Conservation (phyloP, 2,329 filamentous ascomycete genomes). For the Hysterium pulicare region DNA sequence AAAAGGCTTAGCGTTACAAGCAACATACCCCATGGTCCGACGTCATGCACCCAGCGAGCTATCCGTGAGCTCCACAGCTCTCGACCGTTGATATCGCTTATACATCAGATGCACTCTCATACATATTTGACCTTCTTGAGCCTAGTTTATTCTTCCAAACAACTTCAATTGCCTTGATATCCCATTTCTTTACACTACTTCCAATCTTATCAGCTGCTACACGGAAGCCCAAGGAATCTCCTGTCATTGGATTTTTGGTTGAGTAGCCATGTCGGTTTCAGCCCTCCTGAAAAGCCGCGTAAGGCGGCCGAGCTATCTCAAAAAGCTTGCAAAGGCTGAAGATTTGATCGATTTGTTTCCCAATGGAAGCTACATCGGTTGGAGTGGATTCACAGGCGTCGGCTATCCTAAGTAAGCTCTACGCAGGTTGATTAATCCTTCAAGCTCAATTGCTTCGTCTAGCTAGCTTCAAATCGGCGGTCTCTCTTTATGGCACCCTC, state of each 20-base stretch:
- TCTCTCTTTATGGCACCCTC: too few relatives aligned
- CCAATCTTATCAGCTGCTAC: background rate
- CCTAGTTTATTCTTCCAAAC: too few relatives aligned
- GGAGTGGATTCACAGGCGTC: constrained; percentile 88
- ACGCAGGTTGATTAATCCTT: too few relatives aligned
- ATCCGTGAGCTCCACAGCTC: background rate
- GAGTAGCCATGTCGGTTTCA: constrained; percentile 55
- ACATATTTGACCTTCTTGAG: too few relatives aligned
- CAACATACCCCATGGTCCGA: too few relatives aligned
- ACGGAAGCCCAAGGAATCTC: too few relatives aligned
- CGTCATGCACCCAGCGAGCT: too few relatives aligned
- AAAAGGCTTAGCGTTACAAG: too few relatives aligned
- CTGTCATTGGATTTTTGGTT: too few relatives aligned
- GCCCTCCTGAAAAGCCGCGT: constrained; percentile 74
- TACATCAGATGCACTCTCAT: background rate
- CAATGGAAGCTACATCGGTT: constrained; percentile 81
- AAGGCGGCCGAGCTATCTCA: constrained; percentile 70
- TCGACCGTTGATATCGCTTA: background rate
- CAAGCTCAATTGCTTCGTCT: too few relatives aligned
- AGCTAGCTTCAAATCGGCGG: too few relatives aligned
- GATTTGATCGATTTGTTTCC: constrained; percentile 80
- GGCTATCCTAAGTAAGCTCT: constrained; percentile 77
- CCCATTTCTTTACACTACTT: background rate
- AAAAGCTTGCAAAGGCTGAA: constrained; percentile 74
- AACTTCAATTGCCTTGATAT: background rate